Evolutionary conservation across 176 grass and related monocot species (phyloP), one percentile per base, ranked within the genome.

Genomic region (Rhynchospora tenuis): DNA sequence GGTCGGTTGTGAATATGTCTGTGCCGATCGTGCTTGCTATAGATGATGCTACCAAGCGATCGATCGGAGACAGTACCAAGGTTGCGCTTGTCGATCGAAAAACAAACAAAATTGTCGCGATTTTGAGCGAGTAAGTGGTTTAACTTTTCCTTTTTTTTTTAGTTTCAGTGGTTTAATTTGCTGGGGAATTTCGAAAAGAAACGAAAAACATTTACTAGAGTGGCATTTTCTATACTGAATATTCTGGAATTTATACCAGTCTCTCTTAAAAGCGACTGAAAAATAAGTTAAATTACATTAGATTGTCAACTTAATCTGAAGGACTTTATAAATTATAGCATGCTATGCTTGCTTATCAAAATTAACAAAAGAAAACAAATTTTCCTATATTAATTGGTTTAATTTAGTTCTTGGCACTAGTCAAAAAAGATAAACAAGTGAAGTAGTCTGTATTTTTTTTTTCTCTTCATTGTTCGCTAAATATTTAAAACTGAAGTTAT

Each of bases 11-110:
- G 87, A 98, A 95, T 85, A 98, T 98, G 96, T 95, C 96, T 72
- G 96, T 98, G 24, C 96, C 96, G 83, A 95, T 98, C 84, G 96
- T 98, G 68, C 93, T 98, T 76, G 83, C 96, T 74, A 23, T 99
- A 59, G 93, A 93, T 26, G 96, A 99, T 14, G 80, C 82, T 1
- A 91, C 90, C 88, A 94, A 94, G 29, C 73, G 69, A 67, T 89
- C 91, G 58, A 90, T 99, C 15, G 88, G 90, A 73, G 73, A 84
- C 42, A 87, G 86, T 42, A 78, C 83, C 63, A 81, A 79, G 84
- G 91, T 95, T 75, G 87, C 88, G 64, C 96, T 99, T 64, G 88
- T 95, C 59, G 93, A 93, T 76, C 85, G 86, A 0, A 67, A 9
- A 42, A 64, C 47, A 19, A 84, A 95, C 71, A 89, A 78, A 26